A percentile compares a stretch with the other conserved stretches of the same genome.
These are phyloP conservation scores for Cyberlindnera subsufficiens DNA, from an alignment of 805 yeast genomes.

Conservation along the genomic window DNA sequence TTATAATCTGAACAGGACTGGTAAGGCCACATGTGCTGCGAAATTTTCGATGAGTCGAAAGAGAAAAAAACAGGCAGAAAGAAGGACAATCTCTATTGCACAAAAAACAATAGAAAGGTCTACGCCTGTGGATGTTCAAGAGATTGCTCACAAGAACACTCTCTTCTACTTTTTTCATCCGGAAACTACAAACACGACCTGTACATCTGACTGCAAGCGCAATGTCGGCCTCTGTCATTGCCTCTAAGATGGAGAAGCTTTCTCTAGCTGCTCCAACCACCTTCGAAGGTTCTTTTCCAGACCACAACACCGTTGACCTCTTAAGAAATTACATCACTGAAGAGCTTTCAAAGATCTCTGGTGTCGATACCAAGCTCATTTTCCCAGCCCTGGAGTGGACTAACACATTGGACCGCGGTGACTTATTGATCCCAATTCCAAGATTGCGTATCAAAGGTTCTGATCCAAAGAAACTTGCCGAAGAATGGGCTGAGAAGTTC, in stretches of 20 bases:
- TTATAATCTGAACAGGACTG: no score
- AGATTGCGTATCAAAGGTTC: constrained; percentile 81
- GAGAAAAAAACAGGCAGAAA: no score
- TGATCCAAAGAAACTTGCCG: constrained; percentile 68
- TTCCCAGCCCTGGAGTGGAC: constrained; percentile 89
- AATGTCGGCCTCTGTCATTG: constrained; percentile 23
- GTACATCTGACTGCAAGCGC: neutral
- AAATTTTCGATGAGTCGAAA: no score
- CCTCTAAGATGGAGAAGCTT: constrained; percentile 27
- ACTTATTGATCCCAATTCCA: constrained; percentile 87
- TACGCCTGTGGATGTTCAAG: constrained; percentile 14
- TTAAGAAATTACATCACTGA: constrained; percentile 85
- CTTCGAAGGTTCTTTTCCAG: constrained; percentile 62
- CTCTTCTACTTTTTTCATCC: neutral
- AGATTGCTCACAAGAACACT: constrained; percentile 4
- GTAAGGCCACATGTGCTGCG: no score
- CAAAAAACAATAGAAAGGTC: neutral
- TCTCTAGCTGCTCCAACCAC: constrained; percentile 36
- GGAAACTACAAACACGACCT: neutral
- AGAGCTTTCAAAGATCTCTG: constrained; percentile 68
- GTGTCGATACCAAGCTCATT: constrained; percentile 63
- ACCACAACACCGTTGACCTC: constrained; percentile 75
- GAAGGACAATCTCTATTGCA: no score
- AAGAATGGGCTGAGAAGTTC: constrained; percentile 73
- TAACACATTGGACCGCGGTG: constrained; percentile 83